These are phyloP conservation scores for Rhizophora mangle DNA, from an alignment of 345 rosid genomes.

Conservation along the genomic window DNA sequence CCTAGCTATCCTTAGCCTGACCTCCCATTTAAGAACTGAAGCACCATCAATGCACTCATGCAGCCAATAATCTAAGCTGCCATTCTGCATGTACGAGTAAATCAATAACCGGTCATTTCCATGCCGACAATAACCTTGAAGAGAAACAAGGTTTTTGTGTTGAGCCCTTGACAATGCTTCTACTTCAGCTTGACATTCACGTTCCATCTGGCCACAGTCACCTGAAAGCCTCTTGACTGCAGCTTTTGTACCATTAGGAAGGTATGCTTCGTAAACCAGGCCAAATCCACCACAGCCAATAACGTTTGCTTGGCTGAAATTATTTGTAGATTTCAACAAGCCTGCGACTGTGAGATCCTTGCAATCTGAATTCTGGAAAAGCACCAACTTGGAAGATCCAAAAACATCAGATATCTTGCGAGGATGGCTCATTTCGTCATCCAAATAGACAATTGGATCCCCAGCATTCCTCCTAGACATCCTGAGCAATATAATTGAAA, in stretches of 20 bases:
- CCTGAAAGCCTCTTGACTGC: constrained; percentile 93
- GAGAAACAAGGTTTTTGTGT: constrained; percentile 87
- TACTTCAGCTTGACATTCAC: constrained; percentile 93
- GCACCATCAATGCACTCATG: constrained; percentile 71
- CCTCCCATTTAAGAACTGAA: constrained; percentile 58
- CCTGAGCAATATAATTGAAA: constrained; percentile 47
- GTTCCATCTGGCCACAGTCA: constrained; percentile 93
- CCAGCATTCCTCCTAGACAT: constrained; percentile 49
- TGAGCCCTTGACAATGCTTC: constrained; percentile 94
- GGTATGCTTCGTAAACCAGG: constrained; percentile 76
- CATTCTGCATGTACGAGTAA: constrained; percentile 95
- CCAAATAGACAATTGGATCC: constrained; percentile 45
- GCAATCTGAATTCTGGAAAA: constrained; percentile 69
- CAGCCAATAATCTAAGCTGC: constrained; percentile 96
- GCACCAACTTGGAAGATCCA: constrained; percentile 70
- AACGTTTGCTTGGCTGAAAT: constrained; percentile 84
- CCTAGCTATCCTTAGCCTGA: constrained; percentile 75
- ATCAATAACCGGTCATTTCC: constrained; percentile 68
- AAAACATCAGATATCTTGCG: constrained; percentile 46
- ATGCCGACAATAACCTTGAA: constrained; percentile 83
- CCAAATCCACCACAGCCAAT: constrained; percentile 99
- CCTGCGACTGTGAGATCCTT: constrained; percentile 68
- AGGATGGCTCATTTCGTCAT: constrained; percentile 50
- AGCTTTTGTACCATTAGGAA: constrained; percentile 71
- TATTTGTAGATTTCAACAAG: constrained; percentile 74